phyloP scores from a whole-genome alignment of 2,329 filamentous ascomycete genomes.

The Arthrinium phaeospermum region DNA sequence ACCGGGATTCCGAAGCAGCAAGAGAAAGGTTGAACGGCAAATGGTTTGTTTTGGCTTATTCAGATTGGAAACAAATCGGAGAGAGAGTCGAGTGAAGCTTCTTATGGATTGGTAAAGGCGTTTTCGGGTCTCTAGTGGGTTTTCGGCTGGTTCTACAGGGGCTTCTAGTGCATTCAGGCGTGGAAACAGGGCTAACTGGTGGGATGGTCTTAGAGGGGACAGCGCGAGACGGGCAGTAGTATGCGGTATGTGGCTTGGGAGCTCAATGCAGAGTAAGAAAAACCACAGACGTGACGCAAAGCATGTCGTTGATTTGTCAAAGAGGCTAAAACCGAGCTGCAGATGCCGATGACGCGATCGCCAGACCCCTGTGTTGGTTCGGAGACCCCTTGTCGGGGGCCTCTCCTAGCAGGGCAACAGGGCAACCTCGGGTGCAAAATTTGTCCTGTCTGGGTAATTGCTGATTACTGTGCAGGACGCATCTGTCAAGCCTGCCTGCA shows the following conservation, averaged over 20 bases:
- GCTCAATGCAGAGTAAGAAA: not conserved
- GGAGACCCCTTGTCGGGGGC: not conserved
- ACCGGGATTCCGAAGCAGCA: not conserved
- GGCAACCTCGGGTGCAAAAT: not conserved
- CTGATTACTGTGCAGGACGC: not conserved
- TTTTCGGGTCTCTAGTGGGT: not conserved
- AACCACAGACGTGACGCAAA: not conserved
- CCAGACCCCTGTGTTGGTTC: not conserved
- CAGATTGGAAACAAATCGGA: not conserved
- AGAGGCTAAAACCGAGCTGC: not conserved
- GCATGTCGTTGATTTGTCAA: conserved; percentile 10
- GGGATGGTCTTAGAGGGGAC: not conserved
- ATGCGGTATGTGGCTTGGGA: not conserved
- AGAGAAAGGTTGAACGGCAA: not conserved
- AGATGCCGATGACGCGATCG: conserved; percentile 13
- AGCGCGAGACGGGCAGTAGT: not conserved
- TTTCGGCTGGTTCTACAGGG: not conserved
- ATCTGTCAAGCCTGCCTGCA: no score
- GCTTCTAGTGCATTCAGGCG: conserved; percentile 9
- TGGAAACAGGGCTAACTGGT: not conserved
- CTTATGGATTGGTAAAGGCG: not conserved
- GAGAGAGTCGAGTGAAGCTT: conserved; percentile 8
- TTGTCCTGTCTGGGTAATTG: not conserved
- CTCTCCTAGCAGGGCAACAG: not conserved
- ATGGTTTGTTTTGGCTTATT: conserved; percentile 15